Evolutionary conservation across 2,329 filamentous ascomycete genomes (phyloP).

Genomic region (Aspergillus novoparasiticus): DNA sequence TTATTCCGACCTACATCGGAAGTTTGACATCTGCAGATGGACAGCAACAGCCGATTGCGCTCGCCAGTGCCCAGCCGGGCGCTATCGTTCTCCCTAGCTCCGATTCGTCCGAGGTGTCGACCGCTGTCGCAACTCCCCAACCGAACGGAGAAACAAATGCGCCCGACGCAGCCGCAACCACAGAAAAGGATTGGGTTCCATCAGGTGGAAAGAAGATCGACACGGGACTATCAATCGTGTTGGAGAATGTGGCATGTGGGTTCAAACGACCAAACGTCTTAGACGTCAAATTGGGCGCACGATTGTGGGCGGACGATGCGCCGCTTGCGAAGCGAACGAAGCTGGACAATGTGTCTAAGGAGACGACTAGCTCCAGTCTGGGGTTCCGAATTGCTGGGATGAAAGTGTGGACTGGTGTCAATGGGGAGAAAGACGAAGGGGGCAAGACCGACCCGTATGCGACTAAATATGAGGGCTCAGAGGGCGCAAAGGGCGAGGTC

Average conservation of each 20-base stretch:
- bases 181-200: constrained; percentile 44
- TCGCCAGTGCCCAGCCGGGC: constrained; percentile 54
- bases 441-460: constrained; percentile 37
- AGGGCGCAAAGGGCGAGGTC: constrained; percentile 46
- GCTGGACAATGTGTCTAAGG: constrained; percentile 60
- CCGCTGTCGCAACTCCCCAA: constrained; percentile 17
- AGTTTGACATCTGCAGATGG: constrained; percentile 69
- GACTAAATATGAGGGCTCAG: constrained; percentile 48
- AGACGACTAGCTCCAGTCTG: constrained; percentile 62
- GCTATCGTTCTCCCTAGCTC: constrained; percentile 31
- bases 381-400: constrained; percentile 68
- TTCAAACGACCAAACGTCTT: constrained; percentile 87
- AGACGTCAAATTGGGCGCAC: constrained; percentile 85
- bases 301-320: constrained; percentile 79
- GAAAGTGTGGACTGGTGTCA: constrained; percentile 57
- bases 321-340: constrained; percentile 59
- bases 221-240: constrained; percentile 77
- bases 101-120: constrained; percentile 22
- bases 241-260: constrained; percentile 80
- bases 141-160: constrained; percentile 15
- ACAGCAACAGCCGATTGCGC: constrained; percentile 35
- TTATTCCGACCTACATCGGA: constrained; percentile 86
- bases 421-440: constrained; percentile 34
- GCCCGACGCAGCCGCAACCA: constrained; percentile 17
- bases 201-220: constrained; percentile 66